A percentile compares a stretch with the other conserved stretches of the same genome.
phyloP scores from a whole-genome alignment of 2,329 filamentous ascomycete genomes.

The Colletotrichum siamense region DNA sequence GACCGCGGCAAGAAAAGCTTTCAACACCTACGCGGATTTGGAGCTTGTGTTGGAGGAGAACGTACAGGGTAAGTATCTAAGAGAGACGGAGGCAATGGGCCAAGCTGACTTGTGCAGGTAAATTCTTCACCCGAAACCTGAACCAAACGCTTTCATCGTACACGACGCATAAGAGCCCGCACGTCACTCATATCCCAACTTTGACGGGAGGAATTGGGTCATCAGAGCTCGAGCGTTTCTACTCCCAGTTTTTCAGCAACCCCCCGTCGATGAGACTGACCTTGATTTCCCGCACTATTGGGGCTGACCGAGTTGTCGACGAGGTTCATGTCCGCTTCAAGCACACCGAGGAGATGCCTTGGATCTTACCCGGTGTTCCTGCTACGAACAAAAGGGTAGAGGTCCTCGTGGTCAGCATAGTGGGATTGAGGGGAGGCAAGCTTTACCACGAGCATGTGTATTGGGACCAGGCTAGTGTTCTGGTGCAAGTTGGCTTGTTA shows the following conservation, averaged over 20 bases:
- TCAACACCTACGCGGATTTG: slow-evolving; percentile 67
- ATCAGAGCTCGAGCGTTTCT: slow-evolving; percentile 65
- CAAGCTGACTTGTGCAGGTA: slow-evolving; percentile 32
- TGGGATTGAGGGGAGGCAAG: slow-evolving; percentile 63
- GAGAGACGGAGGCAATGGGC: fast-evolving
- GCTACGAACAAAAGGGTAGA: slow-evolving; percentile 57
- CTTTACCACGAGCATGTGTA: slow-evolving; percentile 68
- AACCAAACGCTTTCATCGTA: slow-evolving; percentile 66
- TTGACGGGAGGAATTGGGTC: slow-evolving; percentile 68
- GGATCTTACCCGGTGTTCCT: slow-evolving; percentile 65
- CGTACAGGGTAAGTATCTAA: slow-evolving; percentile 53
- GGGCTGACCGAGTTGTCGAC: slow-evolving; percentile 68
- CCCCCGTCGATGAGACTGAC: slow-evolving; percentile 64
- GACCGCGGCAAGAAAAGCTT: slow-evolving; percentile 62
- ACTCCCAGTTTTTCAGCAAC: slow-evolving; percentile 69
- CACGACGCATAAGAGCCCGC: slow-evolving; percentile 66
- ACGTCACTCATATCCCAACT: slow-evolving; percentile 73
- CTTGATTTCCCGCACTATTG: slow-evolving; percentile 68
- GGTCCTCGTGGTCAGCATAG: slow-evolving; percentile 64
- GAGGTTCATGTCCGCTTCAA: slow-evolving; percentile 66
- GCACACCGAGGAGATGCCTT: slow-evolving; percentile 62
- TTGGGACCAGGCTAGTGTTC: slow-evolving; percentile 68
- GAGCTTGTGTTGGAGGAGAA: slow-evolving; percentile 72
- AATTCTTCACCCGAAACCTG: slow-evolving; percentile 63
- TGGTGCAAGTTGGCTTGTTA: slow-evolving; percentile 64